A percentile compares a stretch with the other conserved stretches of the same genome.
phyloP scores from a whole-genome alignment of 106 monocot species.

The Hemerocallis citrina region DNA sequence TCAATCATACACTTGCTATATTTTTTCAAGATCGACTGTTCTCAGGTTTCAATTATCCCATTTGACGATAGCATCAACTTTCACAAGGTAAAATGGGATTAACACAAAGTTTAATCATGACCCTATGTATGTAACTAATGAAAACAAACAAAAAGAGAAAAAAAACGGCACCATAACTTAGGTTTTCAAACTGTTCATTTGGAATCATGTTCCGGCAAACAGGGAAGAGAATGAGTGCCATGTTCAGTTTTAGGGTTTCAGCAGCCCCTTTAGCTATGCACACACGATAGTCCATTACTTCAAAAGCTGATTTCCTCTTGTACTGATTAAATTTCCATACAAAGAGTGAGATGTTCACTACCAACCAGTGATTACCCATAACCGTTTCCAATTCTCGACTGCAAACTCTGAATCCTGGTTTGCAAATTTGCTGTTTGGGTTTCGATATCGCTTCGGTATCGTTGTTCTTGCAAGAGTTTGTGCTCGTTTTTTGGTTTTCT shows the following conservation, averaged over 20 bases:
- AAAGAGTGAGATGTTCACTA: conserved; percentile 47
- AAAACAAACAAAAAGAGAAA: no score
- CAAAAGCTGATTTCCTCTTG: conserved; percentile 41
- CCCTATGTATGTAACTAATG: no score
- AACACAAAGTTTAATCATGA: no score
- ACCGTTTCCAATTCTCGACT: conserved; percentile 85
- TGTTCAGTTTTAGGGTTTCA: conserved; percentile 93
- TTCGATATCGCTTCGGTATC: conserved; percentile 64
- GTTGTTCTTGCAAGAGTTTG: conserved; percentile 55
- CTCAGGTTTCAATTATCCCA: no score
- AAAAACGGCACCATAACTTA: no score
- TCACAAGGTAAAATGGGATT: no score
- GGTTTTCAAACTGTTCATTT: no score
- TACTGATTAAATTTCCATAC: conserved; percentile 84
- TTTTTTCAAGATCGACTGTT: no score
- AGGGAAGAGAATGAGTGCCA: conserved; percentile 88
- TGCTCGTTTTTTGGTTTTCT: conserved; percentile 14
- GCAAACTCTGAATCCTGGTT: conserved; percentile 49
- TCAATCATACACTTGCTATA: no score
- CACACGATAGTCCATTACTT: conserved; percentile 94
- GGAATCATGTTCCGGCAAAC: conserved; percentile 90
- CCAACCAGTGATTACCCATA: conserved; percentile 76
- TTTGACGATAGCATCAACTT: no score
- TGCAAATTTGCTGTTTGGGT: conserved; percentile 31
- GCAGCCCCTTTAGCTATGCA: conserved; percentile 88